Base-by-base conservation (phyloP, 2,329 filamentous ascomycete genomes). In the Monilinia polystroma region DNA sequence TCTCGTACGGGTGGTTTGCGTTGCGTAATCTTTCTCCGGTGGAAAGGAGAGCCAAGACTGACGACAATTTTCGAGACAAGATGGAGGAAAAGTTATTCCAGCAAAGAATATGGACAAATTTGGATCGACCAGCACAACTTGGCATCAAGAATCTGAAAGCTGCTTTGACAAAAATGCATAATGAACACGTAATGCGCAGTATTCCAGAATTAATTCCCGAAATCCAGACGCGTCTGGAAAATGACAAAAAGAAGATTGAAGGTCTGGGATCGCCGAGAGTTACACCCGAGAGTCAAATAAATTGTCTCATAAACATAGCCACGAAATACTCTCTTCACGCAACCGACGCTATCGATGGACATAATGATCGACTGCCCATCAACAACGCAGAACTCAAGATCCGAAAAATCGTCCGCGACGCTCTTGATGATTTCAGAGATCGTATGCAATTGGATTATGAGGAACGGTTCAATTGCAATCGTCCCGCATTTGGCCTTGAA, bases 191-290 rank as follows among this genome's bases (percentile, higher is more conserved):
- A 3, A 66, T 57, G 4, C 56, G 51, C n/a, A 63, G 51, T 45
- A 67, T 67, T 23, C 65, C 65, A 12, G 58, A 67, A n/a, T 41
- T 63, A 5, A 67, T 67, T 32, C 62, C 62, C 1, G 62, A 64
- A 23, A 64, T 64, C 3, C 18, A 55, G n/a, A 16, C 12, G 2
- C 62, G 62, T 14, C 20, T 56, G 1, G 16, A 43, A 4, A 4
- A 23, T 5, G 3, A 18, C 20, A 32, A 11, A 12, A 18, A 4
- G 10, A 43, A 3, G 8, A 43, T 64, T 10, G 26, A 64, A 8
- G 62, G 11, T 8, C 23, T 64, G n/a, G 62, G 62, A 10, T 26
- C 6, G 5, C 51, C 62, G 16, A 51, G 62, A 12, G n/a, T 23
- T 20, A 49, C 62, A 14, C 16, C 18, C 1, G 23, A 64, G 5